phyloP scores from a whole-genome alignment of 1,284 basidiomycete species.

The Irpex lacteus region DNA sequence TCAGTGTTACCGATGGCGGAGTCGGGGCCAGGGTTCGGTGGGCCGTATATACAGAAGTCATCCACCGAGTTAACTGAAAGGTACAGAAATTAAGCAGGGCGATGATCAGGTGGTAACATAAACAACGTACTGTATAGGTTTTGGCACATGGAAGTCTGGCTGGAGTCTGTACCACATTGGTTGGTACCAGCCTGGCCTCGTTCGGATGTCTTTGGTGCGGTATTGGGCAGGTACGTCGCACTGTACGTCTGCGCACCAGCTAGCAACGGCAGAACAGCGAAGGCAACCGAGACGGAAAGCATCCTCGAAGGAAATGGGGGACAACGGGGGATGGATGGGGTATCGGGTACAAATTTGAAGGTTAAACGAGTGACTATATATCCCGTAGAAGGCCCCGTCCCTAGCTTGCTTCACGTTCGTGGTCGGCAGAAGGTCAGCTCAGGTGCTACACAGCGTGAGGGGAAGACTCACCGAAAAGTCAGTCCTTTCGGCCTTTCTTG shows the following conservation, averaged over 20 bases:
- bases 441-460: not conserved
- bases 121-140: conserved; percentile 52
- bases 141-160: conserved; percentile 63
- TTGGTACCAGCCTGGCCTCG: conserved; percentile 66
- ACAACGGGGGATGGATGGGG: not conserved
- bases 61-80: conserved; percentile 55
- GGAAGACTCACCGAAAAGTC: not conserved
- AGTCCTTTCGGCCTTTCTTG: not conserved
- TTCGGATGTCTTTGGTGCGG: conserved; percentile 49
- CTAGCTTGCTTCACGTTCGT: not conserved
- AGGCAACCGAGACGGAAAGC: conserved; percentile 5
- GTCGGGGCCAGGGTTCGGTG: conserved; percentile 52
- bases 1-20: conserved; percentile 57
- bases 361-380: not conserved
- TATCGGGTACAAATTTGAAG: not conserved
- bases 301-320: not conserved
- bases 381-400: not conserved
- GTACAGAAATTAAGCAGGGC: not conserved
- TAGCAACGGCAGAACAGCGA: conserved; percentile 15
- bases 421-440: not conserved
- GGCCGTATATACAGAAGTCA: conserved; percentile 60
- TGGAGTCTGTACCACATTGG: conserved; percentile 55
- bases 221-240: conserved; percentile 38
- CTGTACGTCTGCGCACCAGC: conserved; percentile 34
- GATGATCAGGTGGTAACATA: not conserved